Evolutionary conservation across 768 basidiomycete species (phyloP), one percentile per base, ranked within the genome.

Genomic region (Cystofilobasidium ferigula): DNA sequence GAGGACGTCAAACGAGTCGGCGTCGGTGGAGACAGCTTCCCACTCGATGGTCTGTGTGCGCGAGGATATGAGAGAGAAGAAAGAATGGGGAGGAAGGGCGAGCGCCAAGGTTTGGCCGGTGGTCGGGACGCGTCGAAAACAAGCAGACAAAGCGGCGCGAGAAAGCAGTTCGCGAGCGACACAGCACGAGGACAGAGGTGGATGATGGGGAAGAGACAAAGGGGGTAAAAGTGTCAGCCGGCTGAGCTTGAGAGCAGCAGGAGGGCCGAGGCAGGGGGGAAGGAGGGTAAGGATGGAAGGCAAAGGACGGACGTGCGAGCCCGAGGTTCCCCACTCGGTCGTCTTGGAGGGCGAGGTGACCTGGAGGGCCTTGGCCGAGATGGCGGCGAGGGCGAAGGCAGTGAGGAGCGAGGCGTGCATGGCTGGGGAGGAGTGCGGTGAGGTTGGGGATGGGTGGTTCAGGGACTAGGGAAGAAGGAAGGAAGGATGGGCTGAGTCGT

Each of bases 281-380:
- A 2, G 67, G 58, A 8, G 56, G 61, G 36, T 58, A 63, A 35
- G 63, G 57, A 28, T 3, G 40, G 30, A 20, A 22, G 67, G 61
- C 20, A 48, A 45, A 20, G 64, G 38, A 56, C 68, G 40, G 14
- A 36, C 38, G 40, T 63, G 61, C 6, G 48, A 42, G 34, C 36
- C 61, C n/a, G 61, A 43, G 0, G 59, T 42, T 3, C 53, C 53
- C 51, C 68, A 63, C 47, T 51, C 51, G 56, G 63, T 45, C 22
- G 14, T 9, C 26, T 61, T 58, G 38, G 56, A 30, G 22, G 70
- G 70, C 30, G 70, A 58, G 57, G 70, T 70, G 63, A 70, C 64
- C 42, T 68, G 58, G 61, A 70, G 58, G 64, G 70, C 67, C n/a
- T 62, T 30, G 45, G 38, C 60, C 28, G 48, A 36, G 60, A 47